Evolutionary conservation across 306 rosid species (phyloP), one percentile per base, ranked within the genome.

Genomic region (Prunus mongolica): DNA sequence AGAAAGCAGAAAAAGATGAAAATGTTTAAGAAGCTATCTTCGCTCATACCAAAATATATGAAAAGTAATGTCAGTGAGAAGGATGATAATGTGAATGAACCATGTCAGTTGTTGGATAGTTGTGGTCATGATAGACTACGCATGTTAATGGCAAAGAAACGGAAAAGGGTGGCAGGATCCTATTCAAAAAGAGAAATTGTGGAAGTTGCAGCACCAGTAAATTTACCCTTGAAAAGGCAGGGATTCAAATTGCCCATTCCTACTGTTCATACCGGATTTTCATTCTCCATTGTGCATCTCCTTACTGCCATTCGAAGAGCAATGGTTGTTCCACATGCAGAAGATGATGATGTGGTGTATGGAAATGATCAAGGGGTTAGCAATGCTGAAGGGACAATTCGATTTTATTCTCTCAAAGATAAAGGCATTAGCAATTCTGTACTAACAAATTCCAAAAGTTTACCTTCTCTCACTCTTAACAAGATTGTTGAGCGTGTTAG

Each of bases 291-390:
- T 67, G 71, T 89, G 58, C 93, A 84, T 67, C 89, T 89, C 71
- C 88, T 89, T 67, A 83, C 89, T 25, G 93, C 93, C 56, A 88
- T 89, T 34, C 89, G 89, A 64, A 69, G 65, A 79, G 88, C 91
- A 80, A 87, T 89, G 93, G 74, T 85, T 75, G 74, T 72, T 64
- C 86, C 84, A 63, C 84, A 45, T 75, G 79, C 83, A 32, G 89
- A 77, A 72, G 89, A 78, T 61, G 71, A 73, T 75, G 49, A 24
- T 19, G 3, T 32, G 49, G 69, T 32, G 25, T 12, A 30, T 65
- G 69, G 49, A 41, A 32, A 18, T 7, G 49, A 18, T 38, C 69
- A 65, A 65, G 49, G 6, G 49, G 46, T 18, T 34, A 34, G 25
- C 47, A 65, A 16, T 34, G 28, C 30, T 58, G 49, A 30, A 65